Conservation (phyloP, 805 yeast genomes). For the Metschnikowia lachancei region DNA sequence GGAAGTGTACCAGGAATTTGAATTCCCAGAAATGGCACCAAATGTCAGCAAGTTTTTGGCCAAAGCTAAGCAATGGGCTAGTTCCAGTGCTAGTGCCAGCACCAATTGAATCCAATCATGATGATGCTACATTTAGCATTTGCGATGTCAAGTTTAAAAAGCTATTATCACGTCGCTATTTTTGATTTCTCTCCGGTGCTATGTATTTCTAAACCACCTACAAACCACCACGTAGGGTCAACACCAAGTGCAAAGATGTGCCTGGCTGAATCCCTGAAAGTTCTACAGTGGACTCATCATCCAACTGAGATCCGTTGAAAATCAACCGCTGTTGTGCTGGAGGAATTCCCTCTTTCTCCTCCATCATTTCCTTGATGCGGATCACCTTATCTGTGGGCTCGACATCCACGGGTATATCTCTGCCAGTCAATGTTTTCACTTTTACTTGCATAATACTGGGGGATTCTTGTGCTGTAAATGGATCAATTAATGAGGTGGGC, state of each 20-base stretch:
- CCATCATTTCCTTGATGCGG: slow-evolving; percentile 84
- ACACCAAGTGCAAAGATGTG: slow-evolving; percentile 81
- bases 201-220: slow-evolving; percentile 1
- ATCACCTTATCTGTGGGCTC: slow-evolving; percentile 66
- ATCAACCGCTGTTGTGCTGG: slow-evolving; percentile 93
- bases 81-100: too few species aligned
- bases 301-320: slow-evolving; percentile 88
- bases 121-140: too few species aligned
- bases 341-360: slow-evolving; percentile 95
- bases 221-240: slow-evolving; percentile 87
- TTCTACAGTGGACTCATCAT: slow-evolving; percentile 72
- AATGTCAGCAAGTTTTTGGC: slow-evolving; percentile 38
- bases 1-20: slow-evolving; percentile 57
- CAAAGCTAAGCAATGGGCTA: slow-evolving; percentile 37
- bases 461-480: neutral
- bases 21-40: slow-evolving; percentile 63
- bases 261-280: slow-evolving; percentile 81
- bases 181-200: neutral
- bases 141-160: too few species aligned
- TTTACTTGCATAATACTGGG: slow-evolving; percentile 54
- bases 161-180: too few species aligned
- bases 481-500: too few species aligned
- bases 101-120: too few species aligned
- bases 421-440: slow-evolving; percentile 77
- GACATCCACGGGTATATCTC: slow-evolving; percentile 75